These are phyloP conservation scores for Psilocybe cubensis DNA, from an alignment of 768 basidiomycete species.

Conservation along the genomic window DNA sequence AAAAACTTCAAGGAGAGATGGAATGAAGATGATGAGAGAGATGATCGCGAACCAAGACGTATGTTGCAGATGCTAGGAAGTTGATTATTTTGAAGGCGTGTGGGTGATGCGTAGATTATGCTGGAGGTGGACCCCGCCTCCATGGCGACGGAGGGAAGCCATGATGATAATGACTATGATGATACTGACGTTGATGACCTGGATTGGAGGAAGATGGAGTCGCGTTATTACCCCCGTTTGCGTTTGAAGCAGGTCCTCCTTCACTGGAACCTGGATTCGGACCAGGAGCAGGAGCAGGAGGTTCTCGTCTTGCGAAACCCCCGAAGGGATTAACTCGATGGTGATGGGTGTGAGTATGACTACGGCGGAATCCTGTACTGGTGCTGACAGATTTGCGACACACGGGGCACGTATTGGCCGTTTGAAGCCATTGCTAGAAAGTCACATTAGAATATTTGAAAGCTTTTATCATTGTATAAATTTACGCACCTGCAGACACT, in stretches of 20 bases:
- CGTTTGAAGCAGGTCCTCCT: background rate
- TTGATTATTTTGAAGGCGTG: too few relatives aligned
- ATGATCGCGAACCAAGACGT: background rate
- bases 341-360: slow-evolving; percentile 7
- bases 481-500: slow-evolving; percentile 63
- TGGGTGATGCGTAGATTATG: background rate
- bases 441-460: slow-evolving; percentile 6
- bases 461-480: background rate
- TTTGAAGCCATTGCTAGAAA: slow-evolving; percentile 76
- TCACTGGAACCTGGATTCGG: background rate
- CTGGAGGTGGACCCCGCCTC: background rate
- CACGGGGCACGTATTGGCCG: slow-evolving; percentile 79
- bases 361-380: slow-evolving; percentile 2
- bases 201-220: background rate
- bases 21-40: background rate
- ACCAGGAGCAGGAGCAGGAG: background rate
- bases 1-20: background rate
- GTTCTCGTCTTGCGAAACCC: background rate
- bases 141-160: background rate
- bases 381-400: slow-evolving; percentile 68
- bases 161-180: background rate
- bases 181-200: background rate
- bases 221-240: background rate
- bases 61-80: background rate
- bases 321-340: background rate